Conservation (phyloP, 495 filamentous ascomycete genomes). For the Podospora pseudoanserina region DNA sequence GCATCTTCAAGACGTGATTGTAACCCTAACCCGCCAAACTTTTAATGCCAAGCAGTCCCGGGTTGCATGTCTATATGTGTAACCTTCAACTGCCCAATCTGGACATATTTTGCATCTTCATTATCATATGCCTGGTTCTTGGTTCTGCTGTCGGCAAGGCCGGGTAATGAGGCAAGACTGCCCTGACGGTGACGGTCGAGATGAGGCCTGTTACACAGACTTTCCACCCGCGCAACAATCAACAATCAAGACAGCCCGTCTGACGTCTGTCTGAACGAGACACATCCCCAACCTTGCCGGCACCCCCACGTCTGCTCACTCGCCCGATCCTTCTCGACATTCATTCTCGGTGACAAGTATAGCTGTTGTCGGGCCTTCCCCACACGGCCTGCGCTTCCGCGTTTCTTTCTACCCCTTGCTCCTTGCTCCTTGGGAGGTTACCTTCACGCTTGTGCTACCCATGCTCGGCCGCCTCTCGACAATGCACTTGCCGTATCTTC, state of each 20-base stretch:
- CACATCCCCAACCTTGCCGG: not conserved
- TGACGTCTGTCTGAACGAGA: not conserved
- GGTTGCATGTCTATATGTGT: not conserved
- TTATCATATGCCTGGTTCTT: not conserved
- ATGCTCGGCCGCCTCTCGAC: not conserved
- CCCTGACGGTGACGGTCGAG: not conserved
- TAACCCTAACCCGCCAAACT: too few species aligned
- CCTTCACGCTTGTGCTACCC: not conserved
- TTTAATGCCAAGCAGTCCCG: too few species aligned
- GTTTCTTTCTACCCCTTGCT: not conserved
- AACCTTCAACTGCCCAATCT: not conserved
- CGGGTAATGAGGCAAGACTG: not conserved
- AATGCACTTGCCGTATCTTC: slow-evolving; percentile 9
- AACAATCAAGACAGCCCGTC: not conserved
- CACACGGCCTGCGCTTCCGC: slow-evolving; percentile 4
- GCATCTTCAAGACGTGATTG: too few species aligned
- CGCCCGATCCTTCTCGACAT: not conserved
- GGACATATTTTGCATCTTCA: not conserved
- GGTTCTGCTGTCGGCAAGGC: not conserved
- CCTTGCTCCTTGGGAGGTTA: not conserved
- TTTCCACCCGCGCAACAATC: not conserved
- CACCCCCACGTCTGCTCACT: not conserved
- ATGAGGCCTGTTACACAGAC: not conserved
- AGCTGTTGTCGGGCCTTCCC: not conserved
- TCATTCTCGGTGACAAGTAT: too few species aligned